Evolutionary conservation across 192 early-diverging fungal species (phyloP), one percentile per base, ranked within the genome.

Genomic region (Rhizophagus clarus): DNA sequence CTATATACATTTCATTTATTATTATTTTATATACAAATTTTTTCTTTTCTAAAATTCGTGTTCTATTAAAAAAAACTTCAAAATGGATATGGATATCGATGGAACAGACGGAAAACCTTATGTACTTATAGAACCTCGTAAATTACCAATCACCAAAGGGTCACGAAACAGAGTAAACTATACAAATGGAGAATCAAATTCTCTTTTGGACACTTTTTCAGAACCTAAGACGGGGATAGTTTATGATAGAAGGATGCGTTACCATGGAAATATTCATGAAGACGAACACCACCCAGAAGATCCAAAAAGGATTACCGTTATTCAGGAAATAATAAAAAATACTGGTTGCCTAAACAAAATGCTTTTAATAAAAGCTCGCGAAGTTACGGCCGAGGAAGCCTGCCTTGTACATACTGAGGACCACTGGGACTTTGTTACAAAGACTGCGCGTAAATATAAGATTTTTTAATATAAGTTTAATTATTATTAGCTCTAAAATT

Each of bases 281-380:
- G 81, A 89, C 14, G 90, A 93, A 34, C 84, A 86, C 51, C 94
- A 95, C 72, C 94, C 94, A 1, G 94, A 95, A 61, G 90, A 94
- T 76, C 94, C 94, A 2, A 85, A 86, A 12, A 89, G 94, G 17
- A 93, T 93, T n/a, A 90, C 88, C 82, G 87, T 84, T 76, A 93
- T 95, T 22, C 89, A 87, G 74, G 84, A 89, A 17, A 87, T 87
- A 1, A 79, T 95, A 2, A 78, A 85, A 51, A 73, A 77, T 9
- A 71, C 87, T 32, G 87, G 88, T 20, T 84, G 88, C 37, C 80
- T 90, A 11, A 77, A 84, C 7, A 77, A 85, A 66, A 90, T 88
- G 80, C 10, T 81, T 29, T 81, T 83, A 22, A 84, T 92, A 60
- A 24, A 71, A 20, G 81, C 84, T 28, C 71, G 85, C 17, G 87